A percentile compares a stretch with the other conserved stretches of the same genome.
Evolutionary conservation across 2,329 filamentous ascomycete species (phyloP).

Genomic region (Rhynchosporium secalis): DNA sequence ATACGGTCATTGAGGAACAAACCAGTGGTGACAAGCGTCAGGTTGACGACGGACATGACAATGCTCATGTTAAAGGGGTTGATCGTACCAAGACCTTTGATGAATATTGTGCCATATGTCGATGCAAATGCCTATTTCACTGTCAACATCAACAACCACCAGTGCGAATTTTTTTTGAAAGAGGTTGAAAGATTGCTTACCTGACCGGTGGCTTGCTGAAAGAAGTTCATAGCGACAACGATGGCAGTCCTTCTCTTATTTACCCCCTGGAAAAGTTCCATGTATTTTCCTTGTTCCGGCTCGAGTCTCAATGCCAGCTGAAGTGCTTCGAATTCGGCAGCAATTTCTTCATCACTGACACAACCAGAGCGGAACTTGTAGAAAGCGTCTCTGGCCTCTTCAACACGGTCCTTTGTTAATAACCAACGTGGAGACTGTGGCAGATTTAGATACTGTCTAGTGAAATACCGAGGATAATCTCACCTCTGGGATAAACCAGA

Average conservation of each 20-base stretch:
- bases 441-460: not conserved
- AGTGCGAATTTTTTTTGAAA: not conserved
- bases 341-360: conserved; percentile 9
- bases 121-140: not conserved
- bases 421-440: conserved; percentile 3
- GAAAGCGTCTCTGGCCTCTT: conserved; percentile 1
- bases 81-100: conserved; percentile 3
- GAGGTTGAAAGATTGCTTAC: not conserved
- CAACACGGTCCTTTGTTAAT: conserved; percentile 3
- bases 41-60: conserved; percentile 6
- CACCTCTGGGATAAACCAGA: conserved; percentile 6
- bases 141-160: not conserved
- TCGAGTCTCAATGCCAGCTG: conserved; percentile 2
- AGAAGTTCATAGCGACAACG: conserved; percentile 8
- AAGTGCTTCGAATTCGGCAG: conserved; percentile 5
- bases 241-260: conserved; percentile 2
- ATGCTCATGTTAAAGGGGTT: conserved; percentile 8
- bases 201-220: conserved; percentile 6
- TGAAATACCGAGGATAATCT: not conserved
- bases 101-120: conserved; percentile 4
- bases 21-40: conserved; percentile 1
- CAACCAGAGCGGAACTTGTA: conserved; percentile 4
- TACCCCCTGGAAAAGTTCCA: conserved; percentile 3
- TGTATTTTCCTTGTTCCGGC: conserved; percentile 6
- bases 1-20: conserved; percentile 5